Evolutionary conservation across 2,329 filamentous ascomycete species (phyloP), one percentile per base, ranked within the genome.

Genomic region (Cladophialophora chaetospira): DNA sequence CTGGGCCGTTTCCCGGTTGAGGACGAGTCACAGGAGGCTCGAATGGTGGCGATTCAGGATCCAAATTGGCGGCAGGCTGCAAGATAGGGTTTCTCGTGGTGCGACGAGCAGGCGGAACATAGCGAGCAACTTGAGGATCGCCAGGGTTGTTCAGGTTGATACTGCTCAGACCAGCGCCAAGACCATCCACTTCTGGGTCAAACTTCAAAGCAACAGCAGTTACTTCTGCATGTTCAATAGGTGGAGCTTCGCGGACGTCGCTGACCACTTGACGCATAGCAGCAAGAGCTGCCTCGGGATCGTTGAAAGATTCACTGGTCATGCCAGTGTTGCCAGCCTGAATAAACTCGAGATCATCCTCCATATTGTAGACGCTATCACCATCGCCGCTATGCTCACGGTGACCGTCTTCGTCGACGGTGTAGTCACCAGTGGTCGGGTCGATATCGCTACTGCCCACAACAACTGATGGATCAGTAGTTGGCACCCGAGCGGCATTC

Each of bases 301-400:
- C 40, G 38, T 46, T 36, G 40, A 51, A 33, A n/a, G 25, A 31
- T 15, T 52, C 53, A 13, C 36, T 40, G 35, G 5, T 46, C 19
- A 26, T 17, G 23, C n/a, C 28, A 23, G 31, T 35, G 29, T 26
- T 38, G 13, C 19, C 42, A 1, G n/a, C 46, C 28, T 23, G 28
- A 11, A 33, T 31, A 28, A 51, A 25, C 36, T 23, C 40, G 28
- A 29, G 13, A 23, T 43, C 48, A 13, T 42, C 25, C 15, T 51
- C 48, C 21, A 42, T 29, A 10, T 23, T 19, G 48, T 25, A 15
- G 13, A n/a, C 2, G 17, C 15, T 28, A 17, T 19, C n/a, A 8
- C 21, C 25, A 35, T 38, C 11, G 36, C 31, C 21, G 29, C 10
- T 9, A 8, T n/a, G 42, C 42, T 25, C 23, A 44, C 23, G 42